A percentile compares a stretch with the other conserved stretches of the same genome.
These are phyloP conservation scores for Jatropha curcas DNA, from an alignment of 345 rosid genomes.

Conservation along the genomic window DNA sequence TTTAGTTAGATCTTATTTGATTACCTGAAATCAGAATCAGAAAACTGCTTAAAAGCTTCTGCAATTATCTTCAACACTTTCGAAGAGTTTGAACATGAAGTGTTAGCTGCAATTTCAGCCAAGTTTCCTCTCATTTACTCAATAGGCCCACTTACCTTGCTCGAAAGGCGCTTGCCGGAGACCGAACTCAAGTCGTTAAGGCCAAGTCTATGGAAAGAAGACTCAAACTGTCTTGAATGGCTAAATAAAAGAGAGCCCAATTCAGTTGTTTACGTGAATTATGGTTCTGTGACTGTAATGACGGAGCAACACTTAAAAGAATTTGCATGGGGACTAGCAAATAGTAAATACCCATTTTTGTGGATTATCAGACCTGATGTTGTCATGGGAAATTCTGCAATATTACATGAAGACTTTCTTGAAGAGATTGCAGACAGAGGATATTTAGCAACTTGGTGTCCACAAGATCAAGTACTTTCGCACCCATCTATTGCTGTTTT, in stretches of 20 bases:
- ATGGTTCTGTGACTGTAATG: slow-evolving; percentile 31
- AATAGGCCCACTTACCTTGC: slow-evolving; percentile 38
- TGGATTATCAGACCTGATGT: slow-evolving; percentile 37
- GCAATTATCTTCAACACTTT: slow-evolving; percentile 42
- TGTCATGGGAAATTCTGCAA: slow-evolving; percentile 26
- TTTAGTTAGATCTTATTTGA: slow-evolving; percentile 31
- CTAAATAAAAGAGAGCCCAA: slow-evolving; percentile 13
- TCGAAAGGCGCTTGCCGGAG: slow-evolving; percentile 16
- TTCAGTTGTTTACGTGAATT: slow-evolving; percentile 32
- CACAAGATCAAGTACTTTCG: slow-evolving; percentile 25
- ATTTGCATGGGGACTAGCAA: slow-evolving; percentile 44
- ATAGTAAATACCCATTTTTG: slow-evolving; percentile 27
- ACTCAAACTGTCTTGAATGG: slow-evolving; percentile 28
- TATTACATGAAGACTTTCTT: slow-evolving; percentile 18
- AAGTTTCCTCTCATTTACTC: slow-evolving; percentile 26
- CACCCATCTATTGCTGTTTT: slow-evolving; percentile 33
- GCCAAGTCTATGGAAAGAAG: slow-evolving; percentile 33
- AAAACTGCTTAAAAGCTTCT: slow-evolving; percentile 25
- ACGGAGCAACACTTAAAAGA: slow-evolving; percentile 28
- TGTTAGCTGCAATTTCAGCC: slow-evolving; percentile 22
- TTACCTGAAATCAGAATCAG: slow-evolving; percentile 2
- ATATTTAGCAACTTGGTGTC: slow-evolving; percentile 30
- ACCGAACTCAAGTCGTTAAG: slow-evolving; percentile 6
- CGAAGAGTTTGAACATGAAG: slow-evolving; percentile 36
- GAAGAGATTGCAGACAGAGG: slow-evolving; percentile 29